These are phyloP conservation scores for Aspergillus sp. DNA, from an alignment of 2,329 filamentous ascomycete species.

Conservation along the genomic window DNA sequence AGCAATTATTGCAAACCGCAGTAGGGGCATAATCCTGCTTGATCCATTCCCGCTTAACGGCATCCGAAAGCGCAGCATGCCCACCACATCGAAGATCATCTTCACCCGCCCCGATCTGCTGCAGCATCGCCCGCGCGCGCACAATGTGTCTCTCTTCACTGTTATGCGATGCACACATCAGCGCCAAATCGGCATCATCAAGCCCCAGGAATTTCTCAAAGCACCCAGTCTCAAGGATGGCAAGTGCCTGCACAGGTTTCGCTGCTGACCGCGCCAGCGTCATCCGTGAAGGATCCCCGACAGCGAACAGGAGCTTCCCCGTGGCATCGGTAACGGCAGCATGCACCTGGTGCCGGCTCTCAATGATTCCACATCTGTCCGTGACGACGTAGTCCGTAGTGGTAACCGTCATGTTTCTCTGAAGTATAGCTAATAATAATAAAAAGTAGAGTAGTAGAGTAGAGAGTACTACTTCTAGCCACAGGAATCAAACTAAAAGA, in stretches of 20 bases:
- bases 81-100: slow-evolving; percentile 45
- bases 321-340: slow-evolving; percentile 41
- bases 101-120: slow-evolving; percentile 34
- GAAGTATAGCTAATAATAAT: background rate
- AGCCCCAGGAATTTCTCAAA: slow-evolving; percentile 37
- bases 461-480: background rate
- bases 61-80: slow-evolving; percentile 37
- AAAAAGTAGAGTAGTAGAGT: background rate
- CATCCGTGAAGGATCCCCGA: slow-evolving; percentile 43
- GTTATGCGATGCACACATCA: slow-evolving; percentile 51
- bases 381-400: slow-evolving; percentile 32
- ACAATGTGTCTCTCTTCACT: slow-evolving; percentile 44
- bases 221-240: slow-evolving; percentile 44
- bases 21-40: slow-evolving; percentile 39
- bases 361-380: slow-evolving; percentile 40
- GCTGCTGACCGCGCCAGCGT: slow-evolving; percentile 48
- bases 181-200: slow-evolving; percentile 44
- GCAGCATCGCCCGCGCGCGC: slow-evolving; percentile 41
- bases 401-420: background rate
- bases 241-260: slow-evolving; percentile 49
- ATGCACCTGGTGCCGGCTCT: slow-evolving; percentile 48
- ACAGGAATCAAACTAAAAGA: background rate
- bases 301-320: slow-evolving; percentile 40
- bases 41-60: slow-evolving; percentile 43
- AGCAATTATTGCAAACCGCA: slow-evolving; percentile 48